Percentiles rank a stretch among this genome's conserved stretches.
Evolutionary conservation across 495 filamentous ascomycete species (phyloP).

Genomic region (Aspergillus carlsbadensis): DNA sequence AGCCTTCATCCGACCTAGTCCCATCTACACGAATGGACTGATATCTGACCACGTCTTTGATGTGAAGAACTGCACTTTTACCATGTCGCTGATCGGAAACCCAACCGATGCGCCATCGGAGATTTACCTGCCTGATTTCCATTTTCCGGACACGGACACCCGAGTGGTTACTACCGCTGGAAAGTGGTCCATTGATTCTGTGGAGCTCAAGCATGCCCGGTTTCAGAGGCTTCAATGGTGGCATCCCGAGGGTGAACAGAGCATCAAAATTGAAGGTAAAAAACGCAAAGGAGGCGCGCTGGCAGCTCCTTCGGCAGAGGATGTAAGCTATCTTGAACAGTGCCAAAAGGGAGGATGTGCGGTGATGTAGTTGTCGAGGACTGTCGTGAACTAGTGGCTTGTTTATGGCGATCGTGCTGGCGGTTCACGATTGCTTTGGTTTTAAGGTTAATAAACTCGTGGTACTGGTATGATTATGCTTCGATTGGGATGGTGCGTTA

Average conservation of each 20-base stretch:
- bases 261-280: slow-evolving; percentile 73
- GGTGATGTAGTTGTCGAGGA: slow-evolving; percentile 44
- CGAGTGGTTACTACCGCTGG: slow-evolving; percentile 75
- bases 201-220: slow-evolving; percentile 63
- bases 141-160: slow-evolving; percentile 76
- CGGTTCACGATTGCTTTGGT: background rate
- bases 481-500: no score
- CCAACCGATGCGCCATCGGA: slow-evolving; percentile 66
- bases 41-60: slow-evolving; percentile 75
- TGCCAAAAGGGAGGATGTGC: slow-evolving; percentile 52
- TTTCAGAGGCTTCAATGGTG: slow-evolving; percentile 83
- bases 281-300: slow-evolving; percentile 55
- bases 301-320: slow-evolving; percentile 42
- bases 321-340: slow-evolving; percentile 62
- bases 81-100: slow-evolving; percentile 58
- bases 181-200: slow-evolving; percentile 79
- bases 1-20: slow-evolving; percentile 84
- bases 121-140: slow-evolving; percentile 87
- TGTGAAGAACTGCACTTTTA: slow-evolving; percentile 70
- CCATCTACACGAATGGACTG: slow-evolving; percentile 69
- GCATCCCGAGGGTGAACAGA: slow-evolving; percentile 83
- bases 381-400: background rate
- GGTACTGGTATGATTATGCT: no score
- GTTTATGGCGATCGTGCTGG: background rate
- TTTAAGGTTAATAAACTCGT: no score